phyloP scores from a whole-genome alignment of 805 yeast species.

The Suhomyces sp. region DNA sequence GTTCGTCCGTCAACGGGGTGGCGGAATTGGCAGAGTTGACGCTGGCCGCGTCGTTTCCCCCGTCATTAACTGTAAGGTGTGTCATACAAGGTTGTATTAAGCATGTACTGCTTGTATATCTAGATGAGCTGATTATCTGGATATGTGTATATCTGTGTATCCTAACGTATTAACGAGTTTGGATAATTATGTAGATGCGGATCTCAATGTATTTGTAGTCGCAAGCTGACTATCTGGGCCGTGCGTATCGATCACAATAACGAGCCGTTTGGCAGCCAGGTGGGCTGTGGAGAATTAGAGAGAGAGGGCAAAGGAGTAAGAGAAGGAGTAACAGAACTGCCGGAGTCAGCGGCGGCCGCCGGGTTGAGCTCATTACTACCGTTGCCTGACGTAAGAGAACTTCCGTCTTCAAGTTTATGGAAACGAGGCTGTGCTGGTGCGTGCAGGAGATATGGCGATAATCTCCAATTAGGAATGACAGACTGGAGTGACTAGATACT shows the following conservation, averaged over 20 bases:
- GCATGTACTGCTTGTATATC: too few relatives aligned
- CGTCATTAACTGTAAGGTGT: constrained; percentile 1
- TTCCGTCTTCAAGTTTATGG: not conserved
- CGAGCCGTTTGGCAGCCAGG: not conserved
- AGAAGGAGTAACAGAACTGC: too few relatives aligned
- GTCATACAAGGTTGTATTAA: not conserved
- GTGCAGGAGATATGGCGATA: not conserved
- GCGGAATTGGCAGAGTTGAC: constrained; percentile 15
- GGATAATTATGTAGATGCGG: too few relatives aligned
- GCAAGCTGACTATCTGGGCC: not conserved
- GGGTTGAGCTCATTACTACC: not conserved
- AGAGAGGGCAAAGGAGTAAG: too few relatives aligned
- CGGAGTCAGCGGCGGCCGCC: too few relatives aligned
- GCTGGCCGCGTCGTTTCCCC: constrained; percentile 10
- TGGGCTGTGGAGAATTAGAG: not conserved
- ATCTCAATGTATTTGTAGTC: not conserved
- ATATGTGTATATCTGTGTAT: too few relatives aligned
- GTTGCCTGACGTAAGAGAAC: not conserved
- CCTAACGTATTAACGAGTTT: too few relatives aligned
- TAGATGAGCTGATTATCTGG: too few relatives aligned
- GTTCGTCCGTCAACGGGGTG: constrained; percentile 9
- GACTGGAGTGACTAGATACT: too few relatives aligned
- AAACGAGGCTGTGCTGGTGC: not conserved
- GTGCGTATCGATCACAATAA: not conserved
- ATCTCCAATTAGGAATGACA: too few relatives aligned